Conservation (phyloP, 352 stramenopile species). For the Phytophthora nicotianae region DNA sequence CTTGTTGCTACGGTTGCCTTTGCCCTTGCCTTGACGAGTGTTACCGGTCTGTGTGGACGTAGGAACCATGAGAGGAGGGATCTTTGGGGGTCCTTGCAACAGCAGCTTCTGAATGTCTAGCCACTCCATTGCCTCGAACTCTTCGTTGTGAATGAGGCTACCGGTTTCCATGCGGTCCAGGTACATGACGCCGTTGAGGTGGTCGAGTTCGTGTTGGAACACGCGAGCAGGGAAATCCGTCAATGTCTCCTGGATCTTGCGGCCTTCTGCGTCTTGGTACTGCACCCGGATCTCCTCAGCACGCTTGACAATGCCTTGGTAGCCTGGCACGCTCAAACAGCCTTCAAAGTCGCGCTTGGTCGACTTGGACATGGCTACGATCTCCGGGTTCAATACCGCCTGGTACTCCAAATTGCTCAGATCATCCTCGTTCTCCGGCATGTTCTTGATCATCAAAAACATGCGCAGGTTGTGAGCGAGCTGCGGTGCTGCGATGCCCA, state of each 20-base stretch:
- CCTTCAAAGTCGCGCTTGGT: conserved; percentile 84
- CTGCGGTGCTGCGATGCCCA: conserved; percentile 81
- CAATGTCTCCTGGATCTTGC: conserved; percentile 60
- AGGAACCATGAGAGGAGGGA: conserved; percentile 31
- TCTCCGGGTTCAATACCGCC: conserved; percentile 80
- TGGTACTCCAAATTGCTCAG: conserved; percentile 70
- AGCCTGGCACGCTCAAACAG: conserved; percentile 82
- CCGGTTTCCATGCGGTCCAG: conserved; percentile 70
- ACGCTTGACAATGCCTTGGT: conserved; percentile 75
- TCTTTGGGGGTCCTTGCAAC: conserved; percentile 30
- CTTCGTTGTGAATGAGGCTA: conserved; percentile 84
- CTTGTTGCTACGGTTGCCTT: conserved; percentile 33
- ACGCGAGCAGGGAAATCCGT: conserved; percentile 79
- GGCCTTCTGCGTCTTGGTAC: conserved; percentile 60
- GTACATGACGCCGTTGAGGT: conserved; percentile 80
- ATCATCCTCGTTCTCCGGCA: conserved; percentile 59
- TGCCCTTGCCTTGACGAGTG: conserved; percentile 21
- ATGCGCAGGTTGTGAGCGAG: conserved; percentile 78
- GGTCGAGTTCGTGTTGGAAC: conserved; percentile 86
- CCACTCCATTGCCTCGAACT: conserved; percentile 73
- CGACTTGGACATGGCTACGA: conserved; percentile 52
- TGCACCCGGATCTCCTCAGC: conserved; percentile 68
- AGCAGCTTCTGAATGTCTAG: conserved; percentile 69
- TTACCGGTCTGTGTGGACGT: conserved; percentile 10
- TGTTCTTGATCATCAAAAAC: conserved; percentile 84